A percentile compares a stretch with the other conserved stretches of the same genome.
phyloP scores from a whole-genome alignment of 2,329 filamentous ascomycete species.

The Colletotrichum sp. region DNA sequence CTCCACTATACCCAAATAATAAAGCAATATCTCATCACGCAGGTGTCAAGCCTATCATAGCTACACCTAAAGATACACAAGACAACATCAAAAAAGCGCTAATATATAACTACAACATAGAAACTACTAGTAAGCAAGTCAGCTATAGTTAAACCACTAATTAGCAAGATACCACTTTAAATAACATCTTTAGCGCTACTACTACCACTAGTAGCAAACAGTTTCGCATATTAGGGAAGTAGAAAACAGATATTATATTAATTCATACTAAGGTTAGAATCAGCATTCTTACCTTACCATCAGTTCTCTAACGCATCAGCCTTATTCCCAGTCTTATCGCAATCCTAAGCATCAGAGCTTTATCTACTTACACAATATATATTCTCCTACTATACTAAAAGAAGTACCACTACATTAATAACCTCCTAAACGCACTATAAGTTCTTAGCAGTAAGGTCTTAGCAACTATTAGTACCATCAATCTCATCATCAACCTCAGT shows the following conservation, averaged over 20 bases:
- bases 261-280: not conserved
- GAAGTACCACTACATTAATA: not conserved
- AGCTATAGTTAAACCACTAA: not conserved
- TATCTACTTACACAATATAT: not conserved
- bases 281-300: not conserved
- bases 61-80: not conserved
- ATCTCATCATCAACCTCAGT: not conserved
- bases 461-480: not conserved
- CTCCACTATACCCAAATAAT: not conserved
- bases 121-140: not conserved
- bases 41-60: not conserved
- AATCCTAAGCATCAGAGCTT: not conserved
- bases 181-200: not conserved
- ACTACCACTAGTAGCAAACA: not conserved
- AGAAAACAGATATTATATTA: not conserved
- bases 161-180: not conserved
- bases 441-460: not conserved
- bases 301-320: not conserved
- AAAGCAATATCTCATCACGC: not conserved
- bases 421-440: not conserved
- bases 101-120: not conserved
- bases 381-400: not conserved
- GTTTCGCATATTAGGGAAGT: not conserved
- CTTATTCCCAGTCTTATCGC: not conserved
- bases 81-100: not conserved